These are phyloP conservation scores for Scytalidium lignicola DNA, from an alignment of 2,329 filamentous ascomycete species.

Conservation along the genomic window DNA sequence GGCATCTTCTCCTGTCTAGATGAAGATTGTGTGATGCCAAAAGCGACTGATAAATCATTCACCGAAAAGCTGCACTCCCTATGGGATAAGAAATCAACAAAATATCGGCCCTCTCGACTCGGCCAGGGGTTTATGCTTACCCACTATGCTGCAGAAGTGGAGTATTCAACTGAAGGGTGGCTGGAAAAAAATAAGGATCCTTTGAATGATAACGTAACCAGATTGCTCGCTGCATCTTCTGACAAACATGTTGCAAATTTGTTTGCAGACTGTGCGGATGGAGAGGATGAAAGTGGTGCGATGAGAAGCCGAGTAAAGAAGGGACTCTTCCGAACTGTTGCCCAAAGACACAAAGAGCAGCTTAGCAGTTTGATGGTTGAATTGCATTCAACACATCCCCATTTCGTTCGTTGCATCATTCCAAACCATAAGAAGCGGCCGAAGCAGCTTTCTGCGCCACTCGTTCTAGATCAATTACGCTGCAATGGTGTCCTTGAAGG, in stretches of 20 bases:
- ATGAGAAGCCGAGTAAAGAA: constrained; percentile 85
- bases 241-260: constrained; percentile 79
- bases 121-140: constrained; percentile 93
- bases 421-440: constrained; percentile 97
- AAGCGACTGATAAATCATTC: constrained; percentile 93
- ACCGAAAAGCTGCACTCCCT: constrained; percentile 95
- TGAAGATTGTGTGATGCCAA: constrained; percentile 98
- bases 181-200: constrained; percentile 99
- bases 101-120: constrained; percentile 84
- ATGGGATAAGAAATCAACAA: constrained; percentile 93
- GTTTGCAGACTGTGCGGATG: constrained; percentile 82
- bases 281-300: constrained; percentile 66
- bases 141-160: constrained; percentile 95
- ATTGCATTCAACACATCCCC: constrained; percentile 91
- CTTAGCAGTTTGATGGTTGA: constrained; percentile 94
- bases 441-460: constrained; percentile 82
- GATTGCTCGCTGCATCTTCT: constrained; percentile 74
- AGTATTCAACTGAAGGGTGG: constrained; percentile 94
- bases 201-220: constrained; percentile 92
- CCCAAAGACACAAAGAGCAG: constrained; percentile 95
- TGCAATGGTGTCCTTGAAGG: constrained; percentile 99
- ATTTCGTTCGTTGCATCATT: constrained; percentile 96
- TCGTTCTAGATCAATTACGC: constrained; percentile 95
- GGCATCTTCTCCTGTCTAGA: constrained; percentile 98
- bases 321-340: constrained; percentile 92